phyloP scores from a whole-genome alignment of 2,329 filamentous ascomycete genomes.

The Pseudogymnoascus sp. region DNA sequence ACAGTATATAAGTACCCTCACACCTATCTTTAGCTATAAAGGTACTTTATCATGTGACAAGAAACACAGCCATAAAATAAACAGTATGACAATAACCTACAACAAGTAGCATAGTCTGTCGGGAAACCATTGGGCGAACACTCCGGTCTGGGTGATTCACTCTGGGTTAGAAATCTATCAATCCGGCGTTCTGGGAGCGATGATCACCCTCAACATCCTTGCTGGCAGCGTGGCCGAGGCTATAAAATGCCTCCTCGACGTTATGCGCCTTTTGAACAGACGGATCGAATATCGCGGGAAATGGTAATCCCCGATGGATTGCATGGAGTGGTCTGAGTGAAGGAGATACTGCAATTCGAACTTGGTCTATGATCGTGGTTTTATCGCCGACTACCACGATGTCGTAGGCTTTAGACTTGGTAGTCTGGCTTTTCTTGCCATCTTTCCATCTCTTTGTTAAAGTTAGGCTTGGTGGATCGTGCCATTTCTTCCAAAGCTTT shows the following conservation, averaged over 20 bases:
- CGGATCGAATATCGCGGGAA: neutral
- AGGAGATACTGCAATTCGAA: neutral
- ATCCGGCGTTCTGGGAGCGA: too few species aligned
- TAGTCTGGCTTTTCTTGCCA: neutral
- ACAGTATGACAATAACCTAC: too few species aligned
- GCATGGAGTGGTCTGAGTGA: too few species aligned
- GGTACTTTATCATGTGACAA: neutral
- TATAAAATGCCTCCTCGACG: neutral
- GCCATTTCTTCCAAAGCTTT: neutral
- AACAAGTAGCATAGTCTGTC: too few species aligned
- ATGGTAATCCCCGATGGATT: too few species aligned
- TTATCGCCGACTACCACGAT: neutral
- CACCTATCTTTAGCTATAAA: too few species aligned
- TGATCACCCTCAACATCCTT: neutral
- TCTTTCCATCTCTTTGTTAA: neutral
- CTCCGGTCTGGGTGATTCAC: too few species aligned
- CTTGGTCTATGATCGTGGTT: neutral
- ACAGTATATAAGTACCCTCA: too few species aligned
- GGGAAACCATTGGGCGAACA: too few species aligned
- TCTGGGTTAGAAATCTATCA: too few species aligned
- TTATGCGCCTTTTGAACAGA: neutral
- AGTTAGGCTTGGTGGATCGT: neutral
- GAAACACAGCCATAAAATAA: too few species aligned
- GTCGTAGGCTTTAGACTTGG: neutral
- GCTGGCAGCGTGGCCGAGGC: neutral